Base-by-base conservation (phyloP, 306 rosid genomes). In the Macrotyloma uniflorum region DNA sequence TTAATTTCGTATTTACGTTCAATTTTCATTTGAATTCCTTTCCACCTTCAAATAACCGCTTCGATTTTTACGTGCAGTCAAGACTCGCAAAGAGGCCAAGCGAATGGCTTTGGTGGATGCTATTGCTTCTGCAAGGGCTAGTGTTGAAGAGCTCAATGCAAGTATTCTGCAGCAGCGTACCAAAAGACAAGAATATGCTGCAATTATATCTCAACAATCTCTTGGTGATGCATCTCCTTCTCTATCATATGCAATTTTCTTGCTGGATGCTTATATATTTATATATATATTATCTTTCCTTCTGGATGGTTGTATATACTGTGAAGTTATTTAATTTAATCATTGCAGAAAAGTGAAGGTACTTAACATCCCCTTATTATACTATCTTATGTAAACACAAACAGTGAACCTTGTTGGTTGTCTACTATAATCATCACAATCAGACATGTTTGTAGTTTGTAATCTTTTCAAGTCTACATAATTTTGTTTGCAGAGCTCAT, bases 1-100 rank as follows among this genome's bases (percentile, higher is more conserved):
- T 53, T 35, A 33, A 14, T 19, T 14, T 10, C 20, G 18, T 16
- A 16, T 46, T 62, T 57, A 18, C 5, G 13, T 51, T 65, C 9
- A 19, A 24, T 22, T 51, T 50, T 1, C 30, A 50, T 68, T 80
- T 80, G 28, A 51, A 8, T 35, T 72, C 50, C 46, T 2, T 59
- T 67, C 59, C 3, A 43, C 46, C 11, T 59, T 57, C 22, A 11
- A 61, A 47, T 77, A 32, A 10, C 30, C 0, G 24, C 16, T 8
- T 81, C 50, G 64, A 38, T 28, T 55, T 55, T 3, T 9, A 11
- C 23, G 10, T 79, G 73, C 83, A 95, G 98, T 79, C 57, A 90
- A 91, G 88, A 89, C 94, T 26, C 95, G 93, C 47, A 90, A 79
- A 82, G 98, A 92, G 86, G 98, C 91, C 22, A 89, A 82, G 57